These are phyloP conservation scores for Triticum dicoccoides DNA, from an alignment of 176 grass and related monocot species.

Conservation along the genomic window DNA sequence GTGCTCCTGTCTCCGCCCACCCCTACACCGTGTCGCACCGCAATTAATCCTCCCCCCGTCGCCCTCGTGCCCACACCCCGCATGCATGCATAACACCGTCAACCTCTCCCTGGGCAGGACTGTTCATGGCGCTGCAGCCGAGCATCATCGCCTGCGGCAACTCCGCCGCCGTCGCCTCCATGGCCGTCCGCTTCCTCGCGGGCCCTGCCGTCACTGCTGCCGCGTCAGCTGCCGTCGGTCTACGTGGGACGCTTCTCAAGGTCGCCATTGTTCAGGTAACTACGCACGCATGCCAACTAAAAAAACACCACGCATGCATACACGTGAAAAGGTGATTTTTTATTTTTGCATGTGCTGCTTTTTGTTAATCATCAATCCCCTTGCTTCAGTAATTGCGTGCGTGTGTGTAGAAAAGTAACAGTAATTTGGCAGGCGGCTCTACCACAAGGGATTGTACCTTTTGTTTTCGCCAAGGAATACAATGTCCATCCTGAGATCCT, in stretches of 20 bases:
- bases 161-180: slow-evolving; percentile 46
- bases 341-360: no score
- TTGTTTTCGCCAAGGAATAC: slow-evolving; percentile 96
- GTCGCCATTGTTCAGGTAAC: slow-evolving; percentile 90
- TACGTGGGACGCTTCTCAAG: slow-evolving; percentile 54
- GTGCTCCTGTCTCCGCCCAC: slow-evolving; percentile 35
- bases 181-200: slow-evolving; percentile 73
- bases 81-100: slow-evolving; percentile 2
- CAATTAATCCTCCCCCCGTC: slow-evolving; percentile 11
- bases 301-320: no score
- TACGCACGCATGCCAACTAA: neutral
- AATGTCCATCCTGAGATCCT: slow-evolving; percentile 81
- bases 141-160: slow-evolving; percentile 79
- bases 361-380: no score
- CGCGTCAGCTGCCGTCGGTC: slow-evolving; percentile 62
- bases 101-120: slow-evolving; percentile 43
- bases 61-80: neutral
- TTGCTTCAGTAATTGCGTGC: no score
- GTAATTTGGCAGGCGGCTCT: slow-evolving; percentile 67
- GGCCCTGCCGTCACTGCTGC: slow-evolving; percentile 79
- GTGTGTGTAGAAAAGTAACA: neutral
- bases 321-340: no score
- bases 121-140: slow-evolving; percentile 96
- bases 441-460: slow-evolving; percentile 95
- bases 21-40: slow-evolving; percentile 38